Percentiles rank a stretch among this genome's conserved stretches.
Conservation (phyloP, 2,329 filamentous ascomycete genomes). For the Nothopassalora personata region DNA sequence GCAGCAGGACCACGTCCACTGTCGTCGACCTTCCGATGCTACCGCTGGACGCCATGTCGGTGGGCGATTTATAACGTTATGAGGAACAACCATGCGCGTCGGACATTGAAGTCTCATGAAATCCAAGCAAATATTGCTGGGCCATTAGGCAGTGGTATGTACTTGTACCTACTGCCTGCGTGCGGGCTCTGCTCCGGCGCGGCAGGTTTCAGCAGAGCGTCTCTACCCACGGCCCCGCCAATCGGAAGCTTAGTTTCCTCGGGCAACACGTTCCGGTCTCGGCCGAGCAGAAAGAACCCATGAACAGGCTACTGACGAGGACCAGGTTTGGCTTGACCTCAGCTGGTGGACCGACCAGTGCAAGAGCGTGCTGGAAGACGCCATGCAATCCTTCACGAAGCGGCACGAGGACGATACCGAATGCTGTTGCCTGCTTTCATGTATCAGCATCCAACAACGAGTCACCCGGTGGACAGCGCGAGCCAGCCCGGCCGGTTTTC, state of each 20-base stretch:
- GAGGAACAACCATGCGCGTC: neutral
- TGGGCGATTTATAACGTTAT: too few relatives aligned
- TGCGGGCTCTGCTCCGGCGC: neutral
- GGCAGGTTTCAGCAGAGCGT: neutral
- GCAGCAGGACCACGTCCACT: conserved; percentile 71
- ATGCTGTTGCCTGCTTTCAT: too few relatives aligned
- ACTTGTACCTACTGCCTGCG: too few relatives aligned
- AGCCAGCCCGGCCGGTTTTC: neutral
- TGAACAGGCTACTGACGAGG: neutral
- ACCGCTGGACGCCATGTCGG: conserved; percentile 1
- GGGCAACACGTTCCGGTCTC: neutral
- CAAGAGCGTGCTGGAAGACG: neutral
- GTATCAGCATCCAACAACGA: too few relatives aligned
- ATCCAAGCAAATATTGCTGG: neutral
- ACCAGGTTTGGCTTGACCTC: neutral
- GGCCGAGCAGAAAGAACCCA: neutral
- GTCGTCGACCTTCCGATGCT: conserved; percentile 3
- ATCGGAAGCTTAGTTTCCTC: neutral
- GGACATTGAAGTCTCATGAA: neutral
- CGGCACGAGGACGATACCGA: neutral
- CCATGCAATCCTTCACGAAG: neutral
- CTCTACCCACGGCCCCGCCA: neutral
- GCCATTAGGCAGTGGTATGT: neutral
- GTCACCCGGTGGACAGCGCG: too few relatives aligned
- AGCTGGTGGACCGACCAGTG: neutral